phyloP scores from a whole-genome alignment of 1,284 basidiomycete species.

The Cutaneotrichosporon sp. region DNA sequence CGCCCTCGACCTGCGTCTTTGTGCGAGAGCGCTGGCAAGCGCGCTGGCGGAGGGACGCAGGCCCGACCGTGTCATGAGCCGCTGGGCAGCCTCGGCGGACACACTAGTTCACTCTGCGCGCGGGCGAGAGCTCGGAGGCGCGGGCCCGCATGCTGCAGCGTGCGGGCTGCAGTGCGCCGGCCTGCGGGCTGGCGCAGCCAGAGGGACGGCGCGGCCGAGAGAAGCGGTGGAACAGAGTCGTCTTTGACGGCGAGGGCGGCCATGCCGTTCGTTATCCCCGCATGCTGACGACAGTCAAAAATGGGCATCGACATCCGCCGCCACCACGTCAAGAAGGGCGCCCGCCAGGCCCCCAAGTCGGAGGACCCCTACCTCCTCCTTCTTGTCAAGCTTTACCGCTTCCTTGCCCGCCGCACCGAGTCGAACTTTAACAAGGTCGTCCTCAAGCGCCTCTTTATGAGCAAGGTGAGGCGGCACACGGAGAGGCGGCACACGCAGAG shows the following conservation, averaged over 20 bases:
- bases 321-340: constrained; percentile 99
- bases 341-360: constrained; percentile 92
- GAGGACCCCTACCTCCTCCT: constrained; percentile 99
- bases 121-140: not conserved
- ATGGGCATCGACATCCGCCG: constrained; percentile 95
- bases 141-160: not conserved
- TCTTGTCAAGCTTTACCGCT: constrained; percentile 99
- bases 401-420: constrained; percentile 96
- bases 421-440: constrained; percentile 97
- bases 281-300: constrained; percentile 30
- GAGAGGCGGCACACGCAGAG: too few relatives aligned
- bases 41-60: not conserved
- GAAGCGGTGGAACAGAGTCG: constrained; percentile 13
- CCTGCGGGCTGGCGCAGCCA: not conserved
- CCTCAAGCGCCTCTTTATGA: constrained; percentile 95
- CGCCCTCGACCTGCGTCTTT: not conserved
- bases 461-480: constrained; percentile 59
- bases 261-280: constrained; percentile 7
- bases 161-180: not conserved
- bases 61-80: not conserved
- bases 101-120: not conserved
- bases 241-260: constrained; percentile 11
- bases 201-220: constrained; percentile 4
- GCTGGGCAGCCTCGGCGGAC: not conserved
- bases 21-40: not conserved